phyloP scores from a whole-genome alignment of 2,329 filamentous ascomycete species.

The Arthrobotrys conoides region DNA sequence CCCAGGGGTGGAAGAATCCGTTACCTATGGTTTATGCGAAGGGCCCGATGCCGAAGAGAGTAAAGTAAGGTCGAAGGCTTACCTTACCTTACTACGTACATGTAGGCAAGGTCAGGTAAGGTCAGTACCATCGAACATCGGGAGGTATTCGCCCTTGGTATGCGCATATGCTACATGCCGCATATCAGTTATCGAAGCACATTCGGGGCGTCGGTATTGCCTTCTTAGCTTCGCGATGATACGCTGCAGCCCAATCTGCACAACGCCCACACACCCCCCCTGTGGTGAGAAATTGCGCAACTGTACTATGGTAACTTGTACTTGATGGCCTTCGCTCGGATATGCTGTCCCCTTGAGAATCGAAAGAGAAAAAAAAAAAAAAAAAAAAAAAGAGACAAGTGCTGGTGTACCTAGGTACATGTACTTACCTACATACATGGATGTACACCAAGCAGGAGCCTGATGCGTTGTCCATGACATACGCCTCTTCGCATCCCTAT shows the following conservation, averaged over 20 bases:
- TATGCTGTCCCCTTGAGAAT: slow-evolving; percentile 40
- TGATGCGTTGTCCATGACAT: slow-evolving; percentile 61
- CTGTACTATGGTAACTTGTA: too few species aligned
- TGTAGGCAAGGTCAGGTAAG: too few species aligned
- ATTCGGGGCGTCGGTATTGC: slow-evolving; percentile 38
- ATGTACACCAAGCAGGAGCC: slow-evolving; percentile 31
- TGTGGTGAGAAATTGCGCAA: slow-evolving; percentile 35
- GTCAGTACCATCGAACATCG: background rate
- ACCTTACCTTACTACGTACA: too few species aligned
- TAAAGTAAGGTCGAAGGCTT: slow-evolving; percentile 1
- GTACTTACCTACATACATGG: too few species aligned
- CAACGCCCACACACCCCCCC: background rate
- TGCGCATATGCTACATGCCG: slow-evolving; percentile 28
- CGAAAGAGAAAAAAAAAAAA: background rate
- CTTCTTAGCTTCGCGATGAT: slow-evolving; percentile 42
- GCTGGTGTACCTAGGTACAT: slow-evolving; percentile 45
- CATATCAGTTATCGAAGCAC: slow-evolving; percentile 32
- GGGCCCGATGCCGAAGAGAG: slow-evolving; percentile 26
- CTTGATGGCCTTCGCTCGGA: slow-evolving; percentile 30
- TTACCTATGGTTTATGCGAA: slow-evolving; percentile 41
- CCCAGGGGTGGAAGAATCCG: slow-evolving; percentile 31
- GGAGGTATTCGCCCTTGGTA: slow-evolving; percentile 32
- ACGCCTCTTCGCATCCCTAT: slow-evolving; percentile 49
- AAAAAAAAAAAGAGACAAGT: slow-evolving; percentile 3
- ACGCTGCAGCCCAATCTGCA: slow-evolving; percentile 28